Conservation (phyloP, 352 stramenopile genomes). For the Globisporangium ultimum region DNA sequence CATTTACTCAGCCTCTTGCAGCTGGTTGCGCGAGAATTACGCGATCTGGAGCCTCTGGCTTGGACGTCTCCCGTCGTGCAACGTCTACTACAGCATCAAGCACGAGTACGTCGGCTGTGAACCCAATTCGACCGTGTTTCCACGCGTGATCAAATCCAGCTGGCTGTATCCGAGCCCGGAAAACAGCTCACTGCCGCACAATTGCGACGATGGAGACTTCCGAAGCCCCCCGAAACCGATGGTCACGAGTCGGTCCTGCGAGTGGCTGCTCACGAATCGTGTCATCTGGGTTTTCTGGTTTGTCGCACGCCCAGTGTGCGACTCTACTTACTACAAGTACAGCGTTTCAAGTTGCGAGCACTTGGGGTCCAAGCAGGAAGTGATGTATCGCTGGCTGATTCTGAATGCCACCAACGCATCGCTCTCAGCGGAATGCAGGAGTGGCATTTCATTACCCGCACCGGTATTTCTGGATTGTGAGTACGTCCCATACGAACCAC, state of each 20-base stretch:
- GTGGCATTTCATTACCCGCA: slow-evolving; percentile 17
- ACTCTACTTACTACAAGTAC: slow-evolving; percentile 37
- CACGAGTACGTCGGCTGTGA: slow-evolving; percentile 29
- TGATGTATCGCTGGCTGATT: slow-evolving; percentile 33
- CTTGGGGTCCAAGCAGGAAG: slow-evolving; percentile 15
- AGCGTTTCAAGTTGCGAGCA: slow-evolving; percentile 29
- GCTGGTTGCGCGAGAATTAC: slow-evolving; percentile 43
- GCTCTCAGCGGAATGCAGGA: slow-evolving; percentile 34
- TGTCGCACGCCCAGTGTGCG: slow-evolving; percentile 23
- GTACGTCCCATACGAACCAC: slow-evolving; percentile 28
- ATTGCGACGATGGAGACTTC: slow-evolving; percentile 31
- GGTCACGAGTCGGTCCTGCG: slow-evolving; percentile 33
- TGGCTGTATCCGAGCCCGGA: slow-evolving; percentile 33
- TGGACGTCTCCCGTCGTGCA: slow-evolving; percentile 27
- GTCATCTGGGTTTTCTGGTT: slow-evolving; percentile 35
- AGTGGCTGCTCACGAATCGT: slow-evolving; percentile 29
- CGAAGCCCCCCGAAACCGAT: slow-evolving; percentile 20
- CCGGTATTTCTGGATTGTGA: slow-evolving; percentile 37
- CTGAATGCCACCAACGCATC: slow-evolving; percentile 19
- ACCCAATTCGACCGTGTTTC: slow-evolving; percentile 17
- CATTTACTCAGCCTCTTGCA: slow-evolving; percentile 34
- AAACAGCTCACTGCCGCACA: slow-evolving; percentile 34
- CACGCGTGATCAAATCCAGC: slow-evolving; percentile 24
- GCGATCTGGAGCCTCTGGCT: slow-evolving; percentile 39
- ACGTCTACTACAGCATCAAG: slow-evolving; percentile 26